A percentile compares a stretch with the other conserved stretches of the same genome.
Evolutionary conservation across 2,329 filamentous ascomycete species (phyloP).

Genomic region (Microdochium bolleyi): DNA sequence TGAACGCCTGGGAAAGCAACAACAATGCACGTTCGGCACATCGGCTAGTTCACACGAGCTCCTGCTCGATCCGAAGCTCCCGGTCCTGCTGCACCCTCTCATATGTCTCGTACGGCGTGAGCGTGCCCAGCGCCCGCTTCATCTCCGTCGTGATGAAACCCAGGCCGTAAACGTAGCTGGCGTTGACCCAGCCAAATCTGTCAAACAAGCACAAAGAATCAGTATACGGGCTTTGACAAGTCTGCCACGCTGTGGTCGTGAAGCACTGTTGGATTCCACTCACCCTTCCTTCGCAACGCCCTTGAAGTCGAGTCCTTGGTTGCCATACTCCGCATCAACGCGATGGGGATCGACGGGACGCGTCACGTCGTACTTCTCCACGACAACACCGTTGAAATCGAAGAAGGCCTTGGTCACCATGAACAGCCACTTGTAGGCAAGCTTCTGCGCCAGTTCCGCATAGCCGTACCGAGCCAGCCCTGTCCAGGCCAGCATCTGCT

Average conservation of each 20-base stretch:
- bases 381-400: conserved; percentile 95
- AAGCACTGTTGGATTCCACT: too few relatives aligned
- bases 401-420: conserved; percentile 99
- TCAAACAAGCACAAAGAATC: conserved; percentile 4
- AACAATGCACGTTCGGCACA: too few relatives aligned
- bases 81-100: conserved; percentile 56
- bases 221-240: conserved; percentile 1
- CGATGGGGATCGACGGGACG: conserved; percentile 82
- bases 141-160: conserved; percentile 85
- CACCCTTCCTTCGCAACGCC: conserved; percentile 94
- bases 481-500: conserved; percentile 97
- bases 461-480: conserved; percentile 89
- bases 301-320: conserved; percentile 92
- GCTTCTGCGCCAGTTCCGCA: conserved; percentile 75
- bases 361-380: conserved; percentile 98
- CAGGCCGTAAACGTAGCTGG: conserved; percentile 90
- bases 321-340: conserved; percentile 95
- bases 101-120: conserved; percentile 82
- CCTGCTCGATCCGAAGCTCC: conserved; percentile 39
- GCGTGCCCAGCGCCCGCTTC: conserved; percentile 76
- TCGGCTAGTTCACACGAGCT: conserved; percentile 7
- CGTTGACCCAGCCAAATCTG: conserved; percentile 98
- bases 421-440: conserved; percentile 94
- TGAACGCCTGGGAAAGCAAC: too few relatives aligned
- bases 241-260: neutral